A percentile compares a stretch with the other conserved stretches of the same genome.
Evolutionary conservation across 768 basidiomycete genomes (phyloP).

Genomic region (Cyclocybe aegerita): DNA sequence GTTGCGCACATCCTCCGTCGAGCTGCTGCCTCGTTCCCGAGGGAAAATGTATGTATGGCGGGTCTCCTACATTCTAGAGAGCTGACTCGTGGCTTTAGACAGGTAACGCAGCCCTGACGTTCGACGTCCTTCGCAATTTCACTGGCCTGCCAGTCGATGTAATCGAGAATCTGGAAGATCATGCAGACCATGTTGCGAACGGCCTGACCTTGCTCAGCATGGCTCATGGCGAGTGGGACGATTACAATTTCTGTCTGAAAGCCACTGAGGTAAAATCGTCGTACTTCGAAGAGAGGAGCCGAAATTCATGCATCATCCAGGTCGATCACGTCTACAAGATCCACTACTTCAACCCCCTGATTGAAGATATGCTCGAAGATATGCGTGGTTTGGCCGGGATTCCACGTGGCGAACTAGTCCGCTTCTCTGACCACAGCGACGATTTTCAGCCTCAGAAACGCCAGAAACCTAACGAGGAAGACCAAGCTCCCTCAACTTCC

Average conservation of each 20-base stretch:
- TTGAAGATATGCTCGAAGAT: conserved; percentile 3
- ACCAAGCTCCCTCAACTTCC: neutral
- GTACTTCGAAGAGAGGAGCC: too few relatives aligned
- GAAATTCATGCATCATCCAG: neutral
- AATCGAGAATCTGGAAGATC: too few relatives aligned
- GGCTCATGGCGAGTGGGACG: too few relatives aligned
- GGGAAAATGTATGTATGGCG: conserved; percentile 7
- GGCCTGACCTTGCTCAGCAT: too few relatives aligned
- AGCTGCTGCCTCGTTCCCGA: conserved; percentile 4
- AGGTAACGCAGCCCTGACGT: too few relatives aligned
- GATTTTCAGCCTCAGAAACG: neutral
- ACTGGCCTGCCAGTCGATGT: too few relatives aligned
- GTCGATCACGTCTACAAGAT: neutral
- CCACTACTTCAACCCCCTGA: conserved; percentile 3
- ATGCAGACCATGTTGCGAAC: too few relatives aligned
- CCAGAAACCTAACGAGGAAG: too few relatives aligned
- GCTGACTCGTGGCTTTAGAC: too few relatives aligned
- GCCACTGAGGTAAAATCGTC: too few relatives aligned
- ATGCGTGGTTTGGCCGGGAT: neutral
- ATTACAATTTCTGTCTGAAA: too few relatives aligned
- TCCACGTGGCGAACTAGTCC: conserved; percentile 7
- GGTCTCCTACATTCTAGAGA: neutral
- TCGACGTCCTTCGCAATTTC: too few relatives aligned
- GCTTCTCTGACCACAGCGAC: conserved; percentile 13
- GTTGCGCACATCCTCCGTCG: conserved; percentile 7